Conservation (phyloP, 805 yeast species). For the Diddensiella santjacobensis region DNA sequence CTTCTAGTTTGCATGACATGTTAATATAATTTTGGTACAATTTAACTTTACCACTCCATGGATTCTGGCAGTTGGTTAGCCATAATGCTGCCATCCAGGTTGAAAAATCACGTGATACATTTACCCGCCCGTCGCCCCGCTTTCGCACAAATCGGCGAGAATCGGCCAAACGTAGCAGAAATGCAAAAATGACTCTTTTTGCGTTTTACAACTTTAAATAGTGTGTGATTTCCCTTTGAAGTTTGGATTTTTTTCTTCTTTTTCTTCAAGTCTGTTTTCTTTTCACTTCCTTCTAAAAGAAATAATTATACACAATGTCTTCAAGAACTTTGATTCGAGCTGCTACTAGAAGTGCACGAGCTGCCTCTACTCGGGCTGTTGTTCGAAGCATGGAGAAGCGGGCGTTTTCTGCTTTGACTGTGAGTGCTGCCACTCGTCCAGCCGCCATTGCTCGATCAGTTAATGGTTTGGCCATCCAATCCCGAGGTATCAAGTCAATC, state of each 20-base stretch:
- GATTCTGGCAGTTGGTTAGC: too few relatives aligned
- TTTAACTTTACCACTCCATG: too few relatives aligned
- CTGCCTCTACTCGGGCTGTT: constrained; percentile 40
- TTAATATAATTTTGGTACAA: too few relatives aligned
- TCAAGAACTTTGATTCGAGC: constrained; percentile 39
- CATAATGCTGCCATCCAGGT: too few relatives aligned
- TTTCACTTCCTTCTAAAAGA: background rate
- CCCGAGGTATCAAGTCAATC: constrained; percentile 93
- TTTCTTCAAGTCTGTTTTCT: constrained; percentile 4
- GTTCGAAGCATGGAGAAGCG: constrained; percentile 48
- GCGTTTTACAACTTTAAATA: background rate
- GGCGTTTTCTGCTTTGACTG: constrained; percentile 50
- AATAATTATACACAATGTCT: constrained; percentile 17
- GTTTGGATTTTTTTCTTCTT: background rate
- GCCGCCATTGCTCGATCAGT: constrained; percentile 23
- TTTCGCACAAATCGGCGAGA: background rate
- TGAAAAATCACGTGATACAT: too few relatives aligned
- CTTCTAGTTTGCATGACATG: too few relatives aligned
- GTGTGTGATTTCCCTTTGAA: constrained; percentile 2
- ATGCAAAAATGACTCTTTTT: background rate
- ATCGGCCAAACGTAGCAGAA: background rate
- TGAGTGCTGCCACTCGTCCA: constrained; percentile 35
- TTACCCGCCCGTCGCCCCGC: too few relatives aligned
- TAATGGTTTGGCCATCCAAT: constrained; percentile 37
- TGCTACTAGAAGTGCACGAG: constrained; percentile 48